phyloP scores from a whole-genome alignment of 495 filamentous ascomycete species.

The Penicillium lividum region DNA sequence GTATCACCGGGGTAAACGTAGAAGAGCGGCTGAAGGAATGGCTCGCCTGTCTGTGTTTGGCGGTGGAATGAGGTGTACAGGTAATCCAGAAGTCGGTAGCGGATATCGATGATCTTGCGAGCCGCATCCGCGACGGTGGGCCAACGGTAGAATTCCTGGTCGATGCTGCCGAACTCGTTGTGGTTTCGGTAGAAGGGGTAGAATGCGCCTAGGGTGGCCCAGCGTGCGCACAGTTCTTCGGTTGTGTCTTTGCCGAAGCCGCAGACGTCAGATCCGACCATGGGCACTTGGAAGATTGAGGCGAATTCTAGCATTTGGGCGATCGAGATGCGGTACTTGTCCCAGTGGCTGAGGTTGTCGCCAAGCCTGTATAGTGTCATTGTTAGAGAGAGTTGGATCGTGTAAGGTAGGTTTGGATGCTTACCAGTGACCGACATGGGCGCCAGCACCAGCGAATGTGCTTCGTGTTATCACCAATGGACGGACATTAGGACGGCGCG shows the following conservation, averaged over 20 bases:
- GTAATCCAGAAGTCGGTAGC: slow-evolving; percentile 78
- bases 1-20: slow-evolving; percentile 69
- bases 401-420: background rate
- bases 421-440: slow-evolving; percentile 77
- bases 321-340: slow-evolving; percentile 70
- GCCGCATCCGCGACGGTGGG: slow-evolving; percentile 63
- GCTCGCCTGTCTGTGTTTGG: slow-evolving; percentile 68
- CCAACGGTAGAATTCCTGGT: slow-evolving; percentile 84
- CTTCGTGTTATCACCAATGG: slow-evolving; percentile 82
- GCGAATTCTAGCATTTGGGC: slow-evolving; percentile 70
- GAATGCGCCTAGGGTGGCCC: slow-evolving; percentile 81
- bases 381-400: background rate
- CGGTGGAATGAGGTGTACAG: slow-evolving; percentile 73
- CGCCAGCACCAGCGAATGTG: slow-evolving; percentile 80
- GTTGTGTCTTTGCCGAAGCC: slow-evolving; percentile 73
- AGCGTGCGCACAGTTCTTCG: slow-evolving; percentile 78
- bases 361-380: slow-evolving; percentile 54
- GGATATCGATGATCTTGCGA: slow-evolving; percentile 68
- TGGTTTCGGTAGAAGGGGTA: slow-evolving; percentile 85
- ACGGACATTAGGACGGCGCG: slow-evolving; percentile 63
- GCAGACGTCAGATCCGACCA: slow-evolving; percentile 84
- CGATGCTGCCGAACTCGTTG: slow-evolving; percentile 48
- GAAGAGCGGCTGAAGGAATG: slow-evolving; percentile 67
- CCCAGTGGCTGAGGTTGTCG: slow-evolving; percentile 77
- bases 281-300: slow-evolving; percentile 79